Evolutionary conservation across 2,329 filamentous ascomycete genomes (phyloP).

Genomic region (Aspergillus hortae): DNA sequence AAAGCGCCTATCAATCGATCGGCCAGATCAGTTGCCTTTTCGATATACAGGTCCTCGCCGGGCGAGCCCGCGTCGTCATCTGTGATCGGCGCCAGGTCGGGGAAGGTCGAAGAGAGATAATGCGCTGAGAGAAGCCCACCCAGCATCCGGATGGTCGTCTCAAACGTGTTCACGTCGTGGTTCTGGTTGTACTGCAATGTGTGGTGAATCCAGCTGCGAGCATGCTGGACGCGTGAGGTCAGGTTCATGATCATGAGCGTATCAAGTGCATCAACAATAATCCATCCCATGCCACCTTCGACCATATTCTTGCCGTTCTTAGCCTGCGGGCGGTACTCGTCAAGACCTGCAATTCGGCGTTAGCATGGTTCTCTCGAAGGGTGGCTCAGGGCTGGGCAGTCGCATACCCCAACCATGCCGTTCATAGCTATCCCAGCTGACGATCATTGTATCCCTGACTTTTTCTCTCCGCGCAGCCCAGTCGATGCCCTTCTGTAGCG

Average conservation of each 20-base stretch:
- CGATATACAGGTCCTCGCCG: constrained; percentile 88
- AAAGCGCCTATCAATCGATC: constrained; percentile 85
- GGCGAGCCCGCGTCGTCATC: constrained; percentile 69
- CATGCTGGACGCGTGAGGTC: constrained; percentile 77
- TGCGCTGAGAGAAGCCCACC: constrained; percentile 90
- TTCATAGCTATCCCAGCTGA: constrained; percentile 92
- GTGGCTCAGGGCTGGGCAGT: too few species aligned
- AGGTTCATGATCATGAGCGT: constrained; percentile 99
- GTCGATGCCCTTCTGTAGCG: constrained; percentile 49
- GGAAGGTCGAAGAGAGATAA: constrained; percentile 83
- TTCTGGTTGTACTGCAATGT: constrained; percentile 83
- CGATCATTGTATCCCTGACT: constrained; percentile 83
- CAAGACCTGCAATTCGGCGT: constrained; percentile 42
- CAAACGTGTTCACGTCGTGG: constrained; percentile 95
- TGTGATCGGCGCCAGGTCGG: constrained; percentile 69
- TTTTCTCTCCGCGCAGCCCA: constrained; percentile 75
- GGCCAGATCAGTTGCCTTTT: constrained; percentile 90
- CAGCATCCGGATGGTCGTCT: constrained; percentile 96
- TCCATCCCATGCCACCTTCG: constrained; percentile 88
- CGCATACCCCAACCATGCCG: constrained; percentile 85
- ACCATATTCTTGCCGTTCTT: constrained; percentile 83
- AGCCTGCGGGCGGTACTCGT: constrained; percentile 80
- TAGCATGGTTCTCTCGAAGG: not conserved
- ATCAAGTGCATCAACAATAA: constrained; percentile 92
- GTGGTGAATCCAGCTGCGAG: constrained; percentile 81